Base-by-base conservation (phyloP, 352 stramenopile species). In the Bremia lactucae region DNA sequence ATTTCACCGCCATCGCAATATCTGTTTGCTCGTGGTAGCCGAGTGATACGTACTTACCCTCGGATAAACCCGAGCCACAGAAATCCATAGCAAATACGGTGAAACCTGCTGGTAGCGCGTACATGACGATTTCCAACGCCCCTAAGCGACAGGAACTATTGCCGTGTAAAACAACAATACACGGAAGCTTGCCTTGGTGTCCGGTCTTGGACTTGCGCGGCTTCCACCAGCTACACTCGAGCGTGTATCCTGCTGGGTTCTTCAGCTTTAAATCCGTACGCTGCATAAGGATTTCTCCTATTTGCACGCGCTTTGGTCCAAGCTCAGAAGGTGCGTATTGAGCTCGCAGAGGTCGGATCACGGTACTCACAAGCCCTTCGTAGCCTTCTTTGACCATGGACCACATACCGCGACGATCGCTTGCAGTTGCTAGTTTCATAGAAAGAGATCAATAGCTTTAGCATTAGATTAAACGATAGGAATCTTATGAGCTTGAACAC, bases 141-240 rank as follows among this genome's bases (percentile, higher is more conserved):
- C 76, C 76, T 1, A 91, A 42, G 1, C 76, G 64, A 36, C 75
- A 91, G 2, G 76, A 89, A 59, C 76, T 89, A 35, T 91, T 91
- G 46, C 79, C 79, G 33, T 91, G 79, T 16, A 91, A 65, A 21
- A 91, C 65, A 22, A 91, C 59, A 35, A 91, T 89, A 38, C 79
- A 91, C 41, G 78, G 74, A 0, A 50, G 54, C 36, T 85, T 81
- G 31, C 67, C 46, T 24, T 52, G 15, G 10, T 10, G 21, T 16
- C 15, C 45, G 13, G 23, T 39, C 8, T 52, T 41, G 18, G 34
- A 7, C 31, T 46, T 52, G 18, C 66, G 66, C 4, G 70, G 66
- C 54, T 87, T 86, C 79, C 79, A 91, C 79, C 79, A 91, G 48
- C 79, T 91, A 61, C 79, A 91, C 45, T 91, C 72, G 59, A 89